A percentile compares a stretch with the other conserved stretches of the same genome.
phyloP scores from a whole-genome alignment of 2,329 filamentous ascomycete species.

The Aspergillus niger region DNA sequence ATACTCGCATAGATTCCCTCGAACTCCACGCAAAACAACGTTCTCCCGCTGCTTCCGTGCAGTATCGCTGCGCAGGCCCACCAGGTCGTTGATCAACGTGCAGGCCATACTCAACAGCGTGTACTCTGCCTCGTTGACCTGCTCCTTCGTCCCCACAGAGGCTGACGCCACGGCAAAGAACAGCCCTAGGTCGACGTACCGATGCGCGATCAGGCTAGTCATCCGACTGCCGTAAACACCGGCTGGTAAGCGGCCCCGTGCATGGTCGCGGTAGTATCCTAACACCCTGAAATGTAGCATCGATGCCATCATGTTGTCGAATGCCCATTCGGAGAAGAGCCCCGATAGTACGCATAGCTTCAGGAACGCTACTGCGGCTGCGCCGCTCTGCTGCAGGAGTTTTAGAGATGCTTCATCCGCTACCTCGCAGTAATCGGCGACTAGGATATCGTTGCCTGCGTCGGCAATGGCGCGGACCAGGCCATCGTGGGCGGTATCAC shows the following conservation, averaged over 20 bases:
- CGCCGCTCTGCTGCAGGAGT: slow-evolving; percentile 22
- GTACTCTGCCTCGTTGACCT: slow-evolving; percentile 13
- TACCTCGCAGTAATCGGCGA: slow-evolving; percentile 12
- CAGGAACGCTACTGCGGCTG: slow-evolving; percentile 24
- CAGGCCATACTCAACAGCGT: slow-evolving; percentile 14
- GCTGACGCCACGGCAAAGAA: slow-evolving; percentile 20
- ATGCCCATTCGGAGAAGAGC: slow-evolving; percentile 16
- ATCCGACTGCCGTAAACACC: slow-evolving; percentile 26
- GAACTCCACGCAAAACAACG: slow-evolving; percentile 20
- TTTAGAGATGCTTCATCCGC: slow-evolving; percentile 15
- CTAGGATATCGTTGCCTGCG: slow-evolving; percentile 24
- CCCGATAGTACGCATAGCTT: slow-evolving; percentile 24
- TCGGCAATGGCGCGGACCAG: slow-evolving; percentile 23
- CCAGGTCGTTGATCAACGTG: slow-evolving; percentile 22
- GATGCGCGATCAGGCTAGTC: slow-evolving; percentile 17
- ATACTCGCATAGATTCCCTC: slow-evolving; percentile 20
- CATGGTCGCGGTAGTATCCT: slow-evolving; percentile 25
- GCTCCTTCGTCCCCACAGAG: slow-evolving; percentile 18
- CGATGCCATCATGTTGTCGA: slow-evolving; percentile 14
- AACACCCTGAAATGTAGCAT: slow-evolving; percentile 25
- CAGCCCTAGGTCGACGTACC: slow-evolving; percentile 22
- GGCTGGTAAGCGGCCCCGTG: slow-evolving; percentile 1
- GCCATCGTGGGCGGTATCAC: slow-evolving; percentile 17
- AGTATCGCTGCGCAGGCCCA: slow-evolving; percentile 24
- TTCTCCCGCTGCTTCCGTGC: slow-evolving; percentile 26